phyloP scores from a whole-genome alignment of 2,329 filamentous ascomycete genomes.

The Aureobasidium sp. region DNA sequence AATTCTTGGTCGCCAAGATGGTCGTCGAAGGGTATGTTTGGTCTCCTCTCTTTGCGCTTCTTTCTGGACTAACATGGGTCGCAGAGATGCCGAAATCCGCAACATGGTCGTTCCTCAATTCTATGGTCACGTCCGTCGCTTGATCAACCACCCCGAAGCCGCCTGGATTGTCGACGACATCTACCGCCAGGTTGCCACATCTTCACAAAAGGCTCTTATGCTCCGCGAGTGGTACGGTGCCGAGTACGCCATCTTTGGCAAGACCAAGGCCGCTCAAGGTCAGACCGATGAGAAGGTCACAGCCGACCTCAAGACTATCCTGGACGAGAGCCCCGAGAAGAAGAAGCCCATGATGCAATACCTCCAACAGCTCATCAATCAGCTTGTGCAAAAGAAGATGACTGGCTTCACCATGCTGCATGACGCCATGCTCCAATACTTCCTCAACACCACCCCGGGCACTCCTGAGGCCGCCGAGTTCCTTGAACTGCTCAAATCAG shows the following conservation, averaged over 20 bases:
- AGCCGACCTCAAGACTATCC: slow-evolving; percentile 66
- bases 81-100: slow-evolving; percentile 70
- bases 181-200: slow-evolving; percentile 80
- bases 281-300: slow-evolving; percentile 41
- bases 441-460: slow-evolving; percentile 67
- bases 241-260: slow-evolving; percentile 79
- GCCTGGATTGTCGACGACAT: slow-evolving; percentile 98
- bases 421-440: slow-evolving; percentile 97
- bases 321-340: slow-evolving; percentile 76
- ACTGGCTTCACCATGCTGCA: slow-evolving; percentile 97
- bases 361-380: slow-evolving; percentile 80
- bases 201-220: slow-evolving; percentile 75
- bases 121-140: slow-evolving; percentile 82
- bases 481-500: slow-evolving; percentile 81
- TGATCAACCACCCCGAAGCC: slow-evolving; percentile 94
- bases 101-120: slow-evolving; percentile 91
- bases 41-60: neutral
- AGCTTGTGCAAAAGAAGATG: slow-evolving; percentile 90
- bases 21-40: slow-evolving; percentile 63
- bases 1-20: slow-evolving; percentile 93
- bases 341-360: slow-evolving; percentile 78
- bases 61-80: neutral
- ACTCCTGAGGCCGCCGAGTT: slow-evolving; percentile 82
- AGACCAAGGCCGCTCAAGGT: slow-evolving; percentile 32
- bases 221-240: slow-evolving; percentile 94